Percentiles rank a stretch among this genome's conserved stretches.
Evolutionary conservation across 2,329 filamentous ascomycete species (phyloP).

Genomic region (Ustulina deusta): DNA sequence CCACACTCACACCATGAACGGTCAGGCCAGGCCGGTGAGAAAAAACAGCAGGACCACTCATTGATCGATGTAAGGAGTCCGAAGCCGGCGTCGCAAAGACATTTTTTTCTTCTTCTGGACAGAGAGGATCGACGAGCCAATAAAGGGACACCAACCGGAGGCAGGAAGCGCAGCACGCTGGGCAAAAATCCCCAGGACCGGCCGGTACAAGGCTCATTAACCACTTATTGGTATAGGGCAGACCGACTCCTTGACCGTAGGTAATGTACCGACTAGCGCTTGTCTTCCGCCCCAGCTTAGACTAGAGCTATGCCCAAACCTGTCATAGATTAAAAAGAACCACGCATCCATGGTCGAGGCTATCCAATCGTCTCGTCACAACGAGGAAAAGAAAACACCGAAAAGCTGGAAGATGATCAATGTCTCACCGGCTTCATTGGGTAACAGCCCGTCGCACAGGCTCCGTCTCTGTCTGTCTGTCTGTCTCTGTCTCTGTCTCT

Average conservation of each 20-base stretch:
- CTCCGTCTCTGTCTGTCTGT: constrained; percentile 3
- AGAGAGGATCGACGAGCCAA: constrained; percentile 10
- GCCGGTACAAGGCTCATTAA: constrained; percentile 38
- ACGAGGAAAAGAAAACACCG: constrained; percentile 35
- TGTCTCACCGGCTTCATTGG: constrained; percentile 39
- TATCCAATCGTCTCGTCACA: constrained; percentile 29
- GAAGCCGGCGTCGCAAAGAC: constrained; percentile 12
- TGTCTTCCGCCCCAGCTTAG: constrained; percentile 29
- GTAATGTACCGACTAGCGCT: constrained; percentile 21
- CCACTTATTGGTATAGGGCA: constrained; percentile 5
- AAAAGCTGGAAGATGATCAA: constrained; percentile 30
- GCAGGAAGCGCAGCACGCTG: constrained; percentile 35
- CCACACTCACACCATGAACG: constrained; percentile 7
- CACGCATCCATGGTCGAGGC: constrained; percentile 38
- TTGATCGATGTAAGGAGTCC: not conserved
- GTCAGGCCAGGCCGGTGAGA: constrained; percentile 13
- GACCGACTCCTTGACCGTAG: constrained; percentile 27
- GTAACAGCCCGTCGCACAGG: constrained; percentile 28
- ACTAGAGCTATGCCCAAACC: constrained; percentile 26
- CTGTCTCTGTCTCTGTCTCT: not conserved
- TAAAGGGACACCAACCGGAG: not conserved
- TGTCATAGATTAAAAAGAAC: constrained; percentile 36
- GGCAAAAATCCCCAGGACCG: constrained; percentile 42
- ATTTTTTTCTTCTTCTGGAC: constrained; percentile 5
- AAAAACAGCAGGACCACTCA: not conserved